Evolutionary conservation across 768 basidiomycete species (phyloP), one percentile per base, ranked within the genome.

Genomic region (Tephrocybe sp.): DNA sequence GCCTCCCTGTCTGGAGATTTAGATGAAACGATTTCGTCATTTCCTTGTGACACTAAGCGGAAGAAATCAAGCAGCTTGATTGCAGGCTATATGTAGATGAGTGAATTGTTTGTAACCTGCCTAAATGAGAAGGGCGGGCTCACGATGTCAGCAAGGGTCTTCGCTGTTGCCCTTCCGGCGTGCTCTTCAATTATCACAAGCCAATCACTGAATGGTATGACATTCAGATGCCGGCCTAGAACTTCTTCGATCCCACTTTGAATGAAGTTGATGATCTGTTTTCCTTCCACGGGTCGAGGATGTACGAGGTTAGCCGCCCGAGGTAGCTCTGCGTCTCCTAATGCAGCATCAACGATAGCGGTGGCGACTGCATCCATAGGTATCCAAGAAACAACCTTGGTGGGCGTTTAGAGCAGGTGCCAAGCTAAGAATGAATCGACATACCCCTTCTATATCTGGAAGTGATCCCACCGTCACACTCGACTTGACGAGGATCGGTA

Each of bases 361-460:
- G 61, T 44, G 1, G 66, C 58, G 1, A 65, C 64, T 11, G 51
- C 54, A 38, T 67, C 55, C 53, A 67, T 62, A 12, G 69, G 66
- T 2, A 71, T 45, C 70, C 71, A 75, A 13, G 70, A 66, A 1
- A 69, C 52, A 11, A 66, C 28, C 69, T 73, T 11, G 28, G 8
- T 30, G 13, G 28, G 13, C 28, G 28, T 7, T 30, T 30, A 13
- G 28, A 30, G 28, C 28, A 30, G 7, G 7, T 13, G n/a, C n/a
- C n/a, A n/a, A n/a, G n/a, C n/a, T n/a, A n/a, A n/a, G n/a, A 30
- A 30, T 30, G 28, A 13, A 18, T 34, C 4, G 27, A 60, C 57
- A 50, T 41, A 68, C 64, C 16, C 63, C 64, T 27, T 35, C 9
- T 9, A 52, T 44, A 19, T 57, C 44, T 2, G 64, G 66, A 4